Base-by-base conservation (phyloP, 2,329 filamentous ascomycete species). In the Phyllosticta paracitricarpa region DNA sequence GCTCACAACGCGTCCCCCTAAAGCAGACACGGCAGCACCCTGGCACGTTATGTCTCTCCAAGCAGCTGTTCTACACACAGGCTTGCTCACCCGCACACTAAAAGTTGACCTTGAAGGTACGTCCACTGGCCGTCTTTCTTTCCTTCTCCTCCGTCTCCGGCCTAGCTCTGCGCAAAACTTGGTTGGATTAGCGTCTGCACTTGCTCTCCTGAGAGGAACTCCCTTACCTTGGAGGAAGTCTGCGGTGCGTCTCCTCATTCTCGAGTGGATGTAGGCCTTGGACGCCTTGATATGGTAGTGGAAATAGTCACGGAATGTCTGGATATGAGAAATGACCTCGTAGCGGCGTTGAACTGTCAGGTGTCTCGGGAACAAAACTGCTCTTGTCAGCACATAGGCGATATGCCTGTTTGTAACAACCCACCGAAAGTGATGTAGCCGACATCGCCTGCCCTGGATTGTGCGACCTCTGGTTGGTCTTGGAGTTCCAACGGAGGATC, bases 261-360 rank as follows among this genome's bases (percentile, higher is more conserved):
- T 86, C 35, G 92, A 95, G 82, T 99, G 94, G 66, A 99, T 99
- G 72, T 97, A 99, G 59, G 95, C 94, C 82, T 99, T 99, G 65
- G 92, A 97, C 30, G 94, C 95, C 79, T 99, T 99, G 78, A 99
- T 99, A 77, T 99, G 94, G 76, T 99, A 99, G 77, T 99, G 94
- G 82, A 99, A 99, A 77, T 99, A 99, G 73, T 99, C 94, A 67
- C 94, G 89, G 89, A 99, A 99, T 14, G 94, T 99, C 78, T 99
- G 95, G 70, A 99, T 97, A 75, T 99, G 95, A 57, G 92, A 97
- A 68, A 99, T 99, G 73, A 95, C 92, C 67, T 97, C 92, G 63
- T 89, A 88, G 79, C 95, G 90, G 72, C 91, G 85, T 76, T 97
- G 91, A 14, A 86, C 85, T 14, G 91, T 93, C 66, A 99, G 81